A percentile compares a stretch with the other conserved stretches of the same genome.
Conservation (phyloP, 129 eudicot species). For the Silybum marianum region DNA sequence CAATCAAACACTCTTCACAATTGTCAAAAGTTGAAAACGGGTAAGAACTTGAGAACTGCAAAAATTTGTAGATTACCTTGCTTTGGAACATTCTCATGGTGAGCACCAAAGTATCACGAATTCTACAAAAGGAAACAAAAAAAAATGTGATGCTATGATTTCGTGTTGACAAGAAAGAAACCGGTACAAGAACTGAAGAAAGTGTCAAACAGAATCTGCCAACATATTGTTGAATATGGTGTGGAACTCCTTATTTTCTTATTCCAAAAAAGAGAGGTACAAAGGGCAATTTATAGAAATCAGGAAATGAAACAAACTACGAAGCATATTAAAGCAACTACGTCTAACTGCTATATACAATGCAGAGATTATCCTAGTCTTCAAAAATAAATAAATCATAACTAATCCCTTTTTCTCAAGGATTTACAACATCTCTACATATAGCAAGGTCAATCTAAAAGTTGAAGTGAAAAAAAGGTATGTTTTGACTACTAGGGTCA, state of each 20-base stretch:
- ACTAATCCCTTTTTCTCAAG: no score
- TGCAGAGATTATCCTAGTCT: no score
- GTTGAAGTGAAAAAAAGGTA: not conserved
- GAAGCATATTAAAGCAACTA: no score
- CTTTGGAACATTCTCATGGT: slow-evolving; percentile 90
- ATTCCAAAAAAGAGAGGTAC: no score
- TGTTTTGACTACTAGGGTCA: slow-evolving; percentile 11
- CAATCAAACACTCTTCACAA: not conserved
- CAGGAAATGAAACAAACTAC: no score
- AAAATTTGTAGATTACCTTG: slow-evolving; percentile 65
- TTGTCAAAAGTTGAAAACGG: not conserved
- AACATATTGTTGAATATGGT: not conserved
- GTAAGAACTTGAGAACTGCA: slow-evolving; percentile 11
- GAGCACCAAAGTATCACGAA: slow-evolving; percentile 85
- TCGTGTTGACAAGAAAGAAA: not conserved
- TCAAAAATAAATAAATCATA: no score
- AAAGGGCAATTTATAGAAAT: no score
- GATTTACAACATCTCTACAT: no score
- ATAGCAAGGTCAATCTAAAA: not conserved
- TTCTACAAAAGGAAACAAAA: slow-evolving; percentile 43
- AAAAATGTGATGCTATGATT: not conserved
- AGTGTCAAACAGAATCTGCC: not conserved
- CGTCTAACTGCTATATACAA: no score
- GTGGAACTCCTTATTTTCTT: no score
- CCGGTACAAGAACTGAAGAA: not conserved